phyloP scores from a whole-genome alignment of 495 filamentous ascomycete species.

The Aspergillus asperescens region DNA sequence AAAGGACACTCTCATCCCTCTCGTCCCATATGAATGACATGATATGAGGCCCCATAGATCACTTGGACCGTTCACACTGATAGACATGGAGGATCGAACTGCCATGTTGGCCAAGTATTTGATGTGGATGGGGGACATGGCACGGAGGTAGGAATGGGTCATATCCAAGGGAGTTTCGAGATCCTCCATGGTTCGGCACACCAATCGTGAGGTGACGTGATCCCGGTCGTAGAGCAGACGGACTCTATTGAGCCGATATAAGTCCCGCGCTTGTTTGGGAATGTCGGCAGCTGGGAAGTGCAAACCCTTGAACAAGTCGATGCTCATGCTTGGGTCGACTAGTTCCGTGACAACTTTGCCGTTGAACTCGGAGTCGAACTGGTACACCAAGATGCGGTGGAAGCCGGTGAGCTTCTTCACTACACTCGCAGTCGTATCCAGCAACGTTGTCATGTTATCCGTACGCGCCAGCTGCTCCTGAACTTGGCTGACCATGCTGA shows the following conservation, averaged over 20 bases:
- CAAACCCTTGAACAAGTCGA: constrained; percentile 83
- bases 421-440: constrained; percentile 35
- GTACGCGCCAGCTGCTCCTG: constrained; percentile 52
- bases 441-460: constrained; percentile 51
- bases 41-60: constrained; percentile 88
- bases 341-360: constrained; percentile 84
- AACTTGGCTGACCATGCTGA: constrained; percentile 70
- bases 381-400: constrained; percentile 89
- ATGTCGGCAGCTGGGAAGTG: constrained; percentile 93
- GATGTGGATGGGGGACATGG: constrained; percentile 80
- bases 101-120: constrained; percentile 91
- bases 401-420: constrained; percentile 82
- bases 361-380: constrained; percentile 80
- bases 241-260: constrained; percentile 62
- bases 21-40: constrained; percentile 78
- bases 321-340: constrained; percentile 72
- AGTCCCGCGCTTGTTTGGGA: constrained; percentile 71
- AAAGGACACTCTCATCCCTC: constrained; percentile 85
- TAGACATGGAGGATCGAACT: constrained; percentile 88
- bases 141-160: constrained; percentile 78
- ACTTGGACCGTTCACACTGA: constrained; percentile 80
- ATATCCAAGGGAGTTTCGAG: constrained; percentile 76
- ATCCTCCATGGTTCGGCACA: constrained; percentile 73
- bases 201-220: constrained; percentile 58
- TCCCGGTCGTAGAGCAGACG: constrained; percentile 38